phyloP scores from a whole-genome alignment of 768 basidiomycete species.

The Xerocomus brunneocitrinus region DNA sequence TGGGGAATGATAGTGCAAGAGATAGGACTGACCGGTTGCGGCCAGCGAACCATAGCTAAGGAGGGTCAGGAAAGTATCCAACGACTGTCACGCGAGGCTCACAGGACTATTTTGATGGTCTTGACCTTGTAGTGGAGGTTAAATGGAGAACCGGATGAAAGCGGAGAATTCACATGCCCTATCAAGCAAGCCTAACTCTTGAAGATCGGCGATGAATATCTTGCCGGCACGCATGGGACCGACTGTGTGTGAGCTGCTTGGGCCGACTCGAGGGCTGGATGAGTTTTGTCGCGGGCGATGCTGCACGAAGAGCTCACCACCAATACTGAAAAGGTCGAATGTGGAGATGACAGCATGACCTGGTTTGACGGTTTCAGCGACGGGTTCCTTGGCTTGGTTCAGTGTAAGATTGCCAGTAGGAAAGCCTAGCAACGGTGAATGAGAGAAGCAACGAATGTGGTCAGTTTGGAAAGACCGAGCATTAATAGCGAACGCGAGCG shows the following conservation, averaged over 20 bases:
- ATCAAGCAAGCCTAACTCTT: slow-evolving; percentile 62
- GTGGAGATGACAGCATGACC: slow-evolving; percentile 92
- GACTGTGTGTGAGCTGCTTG: slow-evolving; percentile 62
- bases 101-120: slow-evolving; percentile 83
- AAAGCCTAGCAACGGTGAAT: background rate
- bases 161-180: slow-evolving; percentile 41
- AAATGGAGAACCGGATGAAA: background rate
- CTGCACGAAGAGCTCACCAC: slow-evolving; percentile 47
- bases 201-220: slow-evolving; percentile 77
- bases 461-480: background rate
- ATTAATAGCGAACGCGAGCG: background rate
- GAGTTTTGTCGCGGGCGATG: background rate
- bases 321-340: slow-evolving; percentile 90
- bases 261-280: slow-evolving; percentile 46
- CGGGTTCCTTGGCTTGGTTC: slow-evolving; percentile 1
- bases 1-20: background rate
- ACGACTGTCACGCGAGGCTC: slow-evolving; percentile 21
- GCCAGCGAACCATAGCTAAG: slow-evolving; percentile 85
- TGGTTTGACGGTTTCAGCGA: slow-evolving; percentile 31
- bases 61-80: background rate
- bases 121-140: slow-evolving; percentile 46
- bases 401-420: slow-evolving; percentile 7
- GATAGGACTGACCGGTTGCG: slow-evolving; percentile 63
- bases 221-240: slow-evolving; percentile 90
- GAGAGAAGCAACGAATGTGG: slow-evolving; percentile 15